These are phyloP conservation scores for Thermochaetoides dissita DNA, from an alignment of 2,329 filamentous ascomycete genomes.

Conservation along the genomic window DNA sequence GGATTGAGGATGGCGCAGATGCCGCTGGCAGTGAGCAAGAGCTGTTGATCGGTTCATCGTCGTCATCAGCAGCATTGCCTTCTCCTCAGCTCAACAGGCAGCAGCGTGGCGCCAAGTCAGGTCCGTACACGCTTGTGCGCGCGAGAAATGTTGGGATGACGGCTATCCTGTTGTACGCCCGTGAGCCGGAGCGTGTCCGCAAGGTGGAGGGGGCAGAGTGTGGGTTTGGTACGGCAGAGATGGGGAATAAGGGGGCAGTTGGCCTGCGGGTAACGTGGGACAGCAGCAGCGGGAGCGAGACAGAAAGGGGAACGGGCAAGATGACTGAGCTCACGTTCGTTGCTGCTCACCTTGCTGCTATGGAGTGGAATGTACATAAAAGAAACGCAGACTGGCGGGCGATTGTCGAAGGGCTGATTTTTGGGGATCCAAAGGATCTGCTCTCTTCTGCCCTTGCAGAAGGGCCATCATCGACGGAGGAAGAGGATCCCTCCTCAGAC, in stretches of 20 bases:
- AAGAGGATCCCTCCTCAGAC: neutral
- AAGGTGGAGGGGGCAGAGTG: conserved; percentile 65
- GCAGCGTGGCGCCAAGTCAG: neutral
- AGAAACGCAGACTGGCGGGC: conserved; percentile 81
- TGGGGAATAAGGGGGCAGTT: conserved; percentile 93
- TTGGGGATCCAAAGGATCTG: conserved; percentile 40
- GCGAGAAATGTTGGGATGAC: conserved; percentile 78
- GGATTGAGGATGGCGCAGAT: too few species aligned
- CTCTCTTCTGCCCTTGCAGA: conserved; percentile 14
- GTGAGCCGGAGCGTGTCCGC: conserved; percentile 44
- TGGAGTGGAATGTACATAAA: conserved; percentile 62
- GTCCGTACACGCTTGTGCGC: conserved; percentile 54
- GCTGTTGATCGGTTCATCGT: too few species aligned
- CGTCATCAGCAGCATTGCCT: too few species aligned
- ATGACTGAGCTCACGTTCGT: conserved; percentile 67
- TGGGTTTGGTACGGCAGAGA: conserved; percentile 71
- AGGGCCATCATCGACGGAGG: neutral
- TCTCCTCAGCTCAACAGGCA: conserved; percentile 2
- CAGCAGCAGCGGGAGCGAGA: conserved; percentile 20
- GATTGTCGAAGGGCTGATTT: conserved; percentile 69
- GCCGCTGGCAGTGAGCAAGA: too few species aligned
- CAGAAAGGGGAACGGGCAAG: conserved; percentile 12
- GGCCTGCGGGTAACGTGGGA: conserved; percentile 57
- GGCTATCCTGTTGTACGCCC: conserved; percentile 71
- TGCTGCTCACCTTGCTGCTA: conserved; percentile 74